These are phyloP conservation scores for Penicillium fimorum DNA, from an alignment of 495 filamentous ascomycete genomes.

Conservation along the genomic window DNA sequence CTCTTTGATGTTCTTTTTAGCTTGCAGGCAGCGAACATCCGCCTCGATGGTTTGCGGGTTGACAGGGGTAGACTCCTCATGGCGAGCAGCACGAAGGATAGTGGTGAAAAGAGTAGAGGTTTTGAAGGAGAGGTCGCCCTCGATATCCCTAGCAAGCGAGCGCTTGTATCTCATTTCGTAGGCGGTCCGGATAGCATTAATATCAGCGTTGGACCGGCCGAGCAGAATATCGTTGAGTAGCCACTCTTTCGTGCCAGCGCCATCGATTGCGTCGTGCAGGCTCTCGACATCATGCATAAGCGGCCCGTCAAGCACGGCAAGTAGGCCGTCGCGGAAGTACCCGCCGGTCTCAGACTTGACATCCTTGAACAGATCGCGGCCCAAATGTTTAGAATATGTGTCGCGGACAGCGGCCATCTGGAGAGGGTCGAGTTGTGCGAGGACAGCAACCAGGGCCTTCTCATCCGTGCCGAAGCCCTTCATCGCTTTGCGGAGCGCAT, in stretches of 20 bases:
- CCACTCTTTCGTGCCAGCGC: conserved; percentile 81
- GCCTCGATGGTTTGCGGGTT: conserved; percentile 65
- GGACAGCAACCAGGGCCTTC: conserved; percentile 61
- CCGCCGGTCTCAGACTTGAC: conserved; percentile 73
- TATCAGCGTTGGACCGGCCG: conserved; percentile 77
- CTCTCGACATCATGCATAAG: conserved; percentile 65
- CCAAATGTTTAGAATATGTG: conserved; percentile 59
- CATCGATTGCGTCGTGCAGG: conserved; percentile 65
- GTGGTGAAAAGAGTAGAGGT: conserved; percentile 78
- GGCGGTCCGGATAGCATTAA: conserved; percentile 72
- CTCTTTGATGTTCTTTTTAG: conserved; percentile 65
- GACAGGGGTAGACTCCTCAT: conserved; percentile 73
- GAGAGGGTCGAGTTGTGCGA: conserved; percentile 67
- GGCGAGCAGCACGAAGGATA: conserved; percentile 65
- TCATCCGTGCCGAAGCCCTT: conserved; percentile 92
- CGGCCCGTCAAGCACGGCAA: conserved; percentile 74
- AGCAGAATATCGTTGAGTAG: conserved; percentile 85
- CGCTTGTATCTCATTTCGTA: conserved; percentile 65
- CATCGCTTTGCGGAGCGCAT: conserved; percentile 75
- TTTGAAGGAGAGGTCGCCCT: conserved; percentile 76
- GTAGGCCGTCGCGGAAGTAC: conserved; percentile 66
- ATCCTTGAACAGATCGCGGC: conserved; percentile 67
- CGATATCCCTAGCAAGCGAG: conserved; percentile 65
- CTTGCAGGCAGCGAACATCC: conserved; percentile 69
- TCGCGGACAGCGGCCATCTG: conserved; percentile 68